These are phyloP conservation scores for Sporothrix mexicana DNA, from an alignment of 2,329 filamentous ascomycete species.

Conservation along the genomic window DNA sequence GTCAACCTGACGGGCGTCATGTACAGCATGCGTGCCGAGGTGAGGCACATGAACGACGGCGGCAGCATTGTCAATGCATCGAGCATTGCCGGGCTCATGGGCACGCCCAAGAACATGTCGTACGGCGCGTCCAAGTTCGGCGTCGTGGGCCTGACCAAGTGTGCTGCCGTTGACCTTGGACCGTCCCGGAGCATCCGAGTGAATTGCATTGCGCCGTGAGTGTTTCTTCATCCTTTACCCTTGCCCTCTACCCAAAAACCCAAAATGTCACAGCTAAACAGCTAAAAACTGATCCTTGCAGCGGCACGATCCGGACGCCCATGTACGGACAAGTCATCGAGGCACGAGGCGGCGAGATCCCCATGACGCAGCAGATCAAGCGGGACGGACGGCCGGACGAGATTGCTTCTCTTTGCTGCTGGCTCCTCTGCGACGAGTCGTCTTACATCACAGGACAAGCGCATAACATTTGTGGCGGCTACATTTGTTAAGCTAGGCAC, in stretches of 20 bases:
- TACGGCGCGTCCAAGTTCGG: no score
- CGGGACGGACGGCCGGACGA: slow-evolving; percentile 17
- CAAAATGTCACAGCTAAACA: no score
- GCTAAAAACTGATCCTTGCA: not conserved
- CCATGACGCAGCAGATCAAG: slow-evolving; percentile 21
- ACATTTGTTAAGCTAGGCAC: slow-evolving; percentile 16
- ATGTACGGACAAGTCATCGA: not conserved
- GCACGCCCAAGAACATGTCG: no score
- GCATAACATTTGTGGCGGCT: slow-evolving; percentile 17
- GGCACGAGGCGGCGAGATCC: not conserved
- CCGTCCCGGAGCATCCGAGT: not conserved
- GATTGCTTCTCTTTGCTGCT: slow-evolving; percentile 18
- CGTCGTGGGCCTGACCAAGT: not conserved
- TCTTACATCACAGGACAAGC: slow-evolving; percentile 18
- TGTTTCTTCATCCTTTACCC: slow-evolving; percentile 3
- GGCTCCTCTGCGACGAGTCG: slow-evolving; percentile 27
- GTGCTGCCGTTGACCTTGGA: slow-evolving; percentile 1
- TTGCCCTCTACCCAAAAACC: not conserved
- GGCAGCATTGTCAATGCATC: no score
- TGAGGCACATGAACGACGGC: no score
- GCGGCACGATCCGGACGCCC: slow-evolving; percentile 5
- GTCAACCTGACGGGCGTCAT: no score
- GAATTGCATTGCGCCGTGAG: slow-evolving; percentile 19
- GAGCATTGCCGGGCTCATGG: no score
- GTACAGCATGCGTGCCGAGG: no score